These are phyloP conservation scores for Fusarium verticillioides DNA, from an alignment of 2,329 filamentous ascomycete species.

Conservation along the genomic window DNA sequence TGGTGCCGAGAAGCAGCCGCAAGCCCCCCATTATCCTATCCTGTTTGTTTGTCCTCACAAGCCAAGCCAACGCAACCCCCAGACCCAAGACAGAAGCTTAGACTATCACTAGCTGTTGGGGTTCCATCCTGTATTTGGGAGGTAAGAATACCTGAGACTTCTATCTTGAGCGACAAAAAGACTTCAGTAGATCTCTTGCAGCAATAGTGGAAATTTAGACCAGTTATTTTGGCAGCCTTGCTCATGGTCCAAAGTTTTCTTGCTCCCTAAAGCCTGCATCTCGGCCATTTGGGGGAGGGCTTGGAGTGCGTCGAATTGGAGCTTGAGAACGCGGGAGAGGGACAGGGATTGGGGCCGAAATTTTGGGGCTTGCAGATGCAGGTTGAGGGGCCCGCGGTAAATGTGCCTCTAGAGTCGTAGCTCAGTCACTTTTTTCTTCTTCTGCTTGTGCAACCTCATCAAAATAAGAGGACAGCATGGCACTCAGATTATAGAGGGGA, in stretches of 20 bases:
- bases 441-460: constrained; percentile 32
- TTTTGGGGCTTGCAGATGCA: constrained; percentile 36
- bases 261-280: neutral
- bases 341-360: constrained; percentile 28
- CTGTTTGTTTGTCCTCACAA: neutral
- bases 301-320: constrained; percentile 33
- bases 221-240: neutral
- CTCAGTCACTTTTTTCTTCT: constrained; percentile 9
- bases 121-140: constrained; percentile 9
- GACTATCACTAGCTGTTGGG: constrained; percentile 27
- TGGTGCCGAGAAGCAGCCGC: constrained; percentile 19
- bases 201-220: neutral
- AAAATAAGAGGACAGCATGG: constrained; percentile 31
- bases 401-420: constrained; percentile 30
- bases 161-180: neutral
- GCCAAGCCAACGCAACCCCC: constrained; percentile 23
- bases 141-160: neutral
- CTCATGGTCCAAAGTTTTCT: neutral
- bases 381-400: constrained; percentile 36
- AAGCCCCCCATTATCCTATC: constrained; percentile 18
- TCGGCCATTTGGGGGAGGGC: constrained; percentile 33
- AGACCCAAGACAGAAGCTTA: constrained; percentile 9
- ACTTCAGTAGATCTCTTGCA: neutral
- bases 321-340: constrained; percentile 14
- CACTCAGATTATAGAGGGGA: constrained; percentile 14